Evolutionary conservation across 495 filamentous ascomycete species (phyloP).

Genomic region (Letharia columbiana): DNA sequence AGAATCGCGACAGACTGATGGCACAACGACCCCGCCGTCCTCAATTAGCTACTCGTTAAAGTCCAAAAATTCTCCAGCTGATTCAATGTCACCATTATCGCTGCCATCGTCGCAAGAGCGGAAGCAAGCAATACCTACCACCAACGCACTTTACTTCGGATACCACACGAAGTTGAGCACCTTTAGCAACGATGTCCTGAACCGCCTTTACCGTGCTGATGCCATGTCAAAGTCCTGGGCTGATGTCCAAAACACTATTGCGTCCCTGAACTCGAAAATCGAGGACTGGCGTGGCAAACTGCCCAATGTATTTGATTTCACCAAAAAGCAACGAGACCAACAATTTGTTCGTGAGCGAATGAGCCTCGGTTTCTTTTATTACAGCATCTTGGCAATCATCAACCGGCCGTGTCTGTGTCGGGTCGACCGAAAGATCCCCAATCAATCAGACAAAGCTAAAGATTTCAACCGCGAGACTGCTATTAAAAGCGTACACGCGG

Average conservation of each 20-base stretch:
- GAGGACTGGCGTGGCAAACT: conserved; percentile 47
- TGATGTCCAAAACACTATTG: conserved; percentile 51
- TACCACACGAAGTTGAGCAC: conserved; percentile 43
- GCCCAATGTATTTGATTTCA: conserved; percentile 45
- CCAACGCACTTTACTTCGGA: conserved; percentile 40
- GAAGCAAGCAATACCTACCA: conserved; percentile 32
- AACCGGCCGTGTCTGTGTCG: conserved; percentile 58
- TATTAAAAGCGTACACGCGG: conserved; percentile 46
- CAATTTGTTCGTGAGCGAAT: conserved; percentile 32
- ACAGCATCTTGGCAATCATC: conserved; percentile 51
- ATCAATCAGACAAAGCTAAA: conserved; percentile 35
- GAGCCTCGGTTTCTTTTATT: conserved; percentile 49
- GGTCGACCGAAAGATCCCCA: conserved; percentile 40
- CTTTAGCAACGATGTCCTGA: conserved; percentile 47
- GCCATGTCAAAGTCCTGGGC: conserved; percentile 48
- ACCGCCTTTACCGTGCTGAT: conserved; percentile 50
- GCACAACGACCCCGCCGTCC: conserved; percentile 10
- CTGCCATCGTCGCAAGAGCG: conserved; percentile 22
- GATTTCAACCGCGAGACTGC: conserved; percentile 51
- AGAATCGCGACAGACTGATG: conserved; percentile 15
- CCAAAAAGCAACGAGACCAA: conserved; percentile 30
- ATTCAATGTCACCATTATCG: conserved; percentile 14
- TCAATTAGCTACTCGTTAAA: conserved; percentile 16
- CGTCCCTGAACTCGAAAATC: conserved; percentile 41
- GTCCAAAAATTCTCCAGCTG: conserved; percentile 1